A percentile compares a stretch with the other conserved stretches of the same genome.
These are phyloP conservation scores for Tetrahymena malaccensis DNA, from an alignment of 73 alveolate genomes.

Conservation along the genomic window DNA sequence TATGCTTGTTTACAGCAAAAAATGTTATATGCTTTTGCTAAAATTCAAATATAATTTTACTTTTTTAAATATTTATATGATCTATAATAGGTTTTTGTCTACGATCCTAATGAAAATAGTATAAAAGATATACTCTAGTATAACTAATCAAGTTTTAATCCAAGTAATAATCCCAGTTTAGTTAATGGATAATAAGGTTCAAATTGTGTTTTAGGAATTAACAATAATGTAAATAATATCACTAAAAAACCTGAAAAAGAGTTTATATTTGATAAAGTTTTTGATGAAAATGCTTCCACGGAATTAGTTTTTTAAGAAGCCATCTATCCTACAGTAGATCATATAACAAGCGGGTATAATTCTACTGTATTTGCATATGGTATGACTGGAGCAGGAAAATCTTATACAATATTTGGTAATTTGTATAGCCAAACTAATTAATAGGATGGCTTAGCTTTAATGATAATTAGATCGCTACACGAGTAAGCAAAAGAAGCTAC, in stretches of 20 bases:
- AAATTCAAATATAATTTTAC: background rate
- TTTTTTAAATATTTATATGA: background rate
- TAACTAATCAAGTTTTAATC: background rate
- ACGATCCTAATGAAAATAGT: background rate
- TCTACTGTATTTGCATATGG: constrained; percentile 88
- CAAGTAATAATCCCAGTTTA: background rate
- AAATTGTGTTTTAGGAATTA: background rate
- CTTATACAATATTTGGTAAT: constrained; percentile 75
- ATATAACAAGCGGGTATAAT: constrained; percentile 78
- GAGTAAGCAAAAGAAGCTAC: background rate
- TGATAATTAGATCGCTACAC: background rate
- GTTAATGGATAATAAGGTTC: background rate
- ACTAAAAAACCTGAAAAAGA: constrained; percentile 17
- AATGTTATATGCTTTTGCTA: background rate
- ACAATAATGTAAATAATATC: background rate
- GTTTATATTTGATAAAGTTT: constrained; percentile 82
- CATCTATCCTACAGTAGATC: constrained; percentile 81
- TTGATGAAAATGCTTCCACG: constrained; percentile 69
- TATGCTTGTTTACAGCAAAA: background rate
- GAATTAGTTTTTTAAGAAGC: constrained; percentile 70
- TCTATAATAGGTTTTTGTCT: background rate
- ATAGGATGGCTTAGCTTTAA: background rate
- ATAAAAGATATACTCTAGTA: background rate
- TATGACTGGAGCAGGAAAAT: constrained; percentile 80
- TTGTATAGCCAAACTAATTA: background rate